phyloP scores from a whole-genome alignment of 176 grass and related monocot species.

The Coix lacrymajobi region DNA sequence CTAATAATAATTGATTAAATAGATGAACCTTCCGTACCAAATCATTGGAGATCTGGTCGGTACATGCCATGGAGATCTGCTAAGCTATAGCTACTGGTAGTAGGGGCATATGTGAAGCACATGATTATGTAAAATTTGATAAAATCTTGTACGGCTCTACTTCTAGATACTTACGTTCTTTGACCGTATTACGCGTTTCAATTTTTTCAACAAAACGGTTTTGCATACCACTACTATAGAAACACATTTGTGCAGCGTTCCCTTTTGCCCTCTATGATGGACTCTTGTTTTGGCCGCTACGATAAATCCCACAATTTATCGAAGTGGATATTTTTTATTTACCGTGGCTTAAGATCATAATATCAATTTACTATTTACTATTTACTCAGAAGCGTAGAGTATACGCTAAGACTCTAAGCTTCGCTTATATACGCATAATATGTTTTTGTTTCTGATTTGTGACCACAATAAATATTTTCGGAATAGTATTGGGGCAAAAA shows the following conservation, averaged over 20 bases:
- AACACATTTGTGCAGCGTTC: no score
- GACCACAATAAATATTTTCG: background rate
- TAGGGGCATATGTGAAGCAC: background rate
- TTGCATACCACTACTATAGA: no score
- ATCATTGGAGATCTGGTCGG: background rate
- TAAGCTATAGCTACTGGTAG: background rate
- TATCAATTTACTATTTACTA: no score
- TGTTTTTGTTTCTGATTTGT: background rate
- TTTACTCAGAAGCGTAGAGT: no score
- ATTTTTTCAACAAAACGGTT: background rate
- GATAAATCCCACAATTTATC: no score
- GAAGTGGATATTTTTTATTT: no score
- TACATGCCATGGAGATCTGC: background rate
- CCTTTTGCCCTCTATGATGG: no score
- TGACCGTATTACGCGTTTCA: background rate
- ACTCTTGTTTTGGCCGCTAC: no score
- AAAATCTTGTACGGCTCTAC: slow-evolving; percentile 19
- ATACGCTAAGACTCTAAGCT: no score
- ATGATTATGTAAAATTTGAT: background rate
- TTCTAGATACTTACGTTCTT: background rate
- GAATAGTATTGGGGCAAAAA: background rate
- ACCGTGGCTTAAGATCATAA: no score
- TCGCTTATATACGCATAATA: no score
- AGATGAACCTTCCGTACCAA: background rate
- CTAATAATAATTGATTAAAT: background rate